Base-by-base conservation (phyloP, 768 basidiomycete species). In the Erythrobasidium yunnanense region DNA sequence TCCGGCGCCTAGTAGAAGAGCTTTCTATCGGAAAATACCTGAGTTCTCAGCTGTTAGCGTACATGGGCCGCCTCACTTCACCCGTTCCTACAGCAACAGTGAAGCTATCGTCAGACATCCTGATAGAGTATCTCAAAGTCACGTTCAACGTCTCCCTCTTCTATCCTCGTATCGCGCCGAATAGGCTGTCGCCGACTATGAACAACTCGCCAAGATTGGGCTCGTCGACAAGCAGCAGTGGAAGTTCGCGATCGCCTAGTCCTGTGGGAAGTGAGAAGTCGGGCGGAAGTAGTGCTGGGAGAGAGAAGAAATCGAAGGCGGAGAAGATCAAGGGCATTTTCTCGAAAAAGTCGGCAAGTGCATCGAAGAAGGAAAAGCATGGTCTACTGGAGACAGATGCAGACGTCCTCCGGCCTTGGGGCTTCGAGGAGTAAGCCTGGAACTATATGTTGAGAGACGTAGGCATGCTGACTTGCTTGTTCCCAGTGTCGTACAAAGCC, bases 91-190 rank as follows among this genome's bases (percentile, higher is more conserved):
- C 33, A 5, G n/a, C 57, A 5, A 8, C 18, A 18, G 23, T 47
- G 4, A 60, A 11, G 29, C 17, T 33, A 8, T 15, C 22, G 4
- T 29, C 46, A 30, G 70, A 72, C 55, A 65, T 58, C 32, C 65
- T 71, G 2, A 54, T 60, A 3, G 73, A 73, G 45, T 69, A 72
- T 63, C 68, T 73, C 65, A 73, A 73, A 67, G 65, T 72, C 57
- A 54, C 62, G 1, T 73, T 71, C 71, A 72, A 66, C 60, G 66
- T 73, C 23, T 69, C 71, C 63, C 66, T 72, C 3, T 70, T 72
- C 46, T 72, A 69, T 60, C 55, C 69, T 0, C 67, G 70, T 1
- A 49, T 34, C 68, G 15, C 29, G 60, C 15, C 11, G n/a, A 0
- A 32, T 45, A n/a, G n/a, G n/a, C n/a, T n/a, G n/a, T 57, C 6